Evolutionary conservation across 2,329 filamentous ascomycete genomes (phyloP).

Genomic region (Akanthomyces muscarius): DNA sequence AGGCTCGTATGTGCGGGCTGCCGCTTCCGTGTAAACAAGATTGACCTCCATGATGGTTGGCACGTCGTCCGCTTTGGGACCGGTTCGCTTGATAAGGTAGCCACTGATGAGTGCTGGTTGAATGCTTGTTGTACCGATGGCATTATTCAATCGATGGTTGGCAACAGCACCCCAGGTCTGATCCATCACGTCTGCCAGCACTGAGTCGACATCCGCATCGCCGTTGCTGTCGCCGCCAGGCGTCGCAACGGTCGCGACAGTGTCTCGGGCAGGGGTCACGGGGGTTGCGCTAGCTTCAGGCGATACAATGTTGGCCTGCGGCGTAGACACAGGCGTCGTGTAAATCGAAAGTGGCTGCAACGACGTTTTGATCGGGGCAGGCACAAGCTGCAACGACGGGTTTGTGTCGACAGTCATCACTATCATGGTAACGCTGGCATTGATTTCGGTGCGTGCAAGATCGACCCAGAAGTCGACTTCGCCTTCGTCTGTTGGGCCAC

Average conservation of each 20-base stretch:
- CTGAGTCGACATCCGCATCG: constrained; percentile 53
- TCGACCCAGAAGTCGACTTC: constrained; percentile 60
- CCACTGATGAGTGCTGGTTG: constrained; percentile 59
- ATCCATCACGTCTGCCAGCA: constrained; percentile 68
- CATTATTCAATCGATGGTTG: constrained; percentile 61
- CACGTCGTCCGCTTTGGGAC: constrained; percentile 51
- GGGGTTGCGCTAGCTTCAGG: constrained; percentile 55
- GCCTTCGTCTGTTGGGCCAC: constrained; percentile 61
- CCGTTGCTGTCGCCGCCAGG: constrained; percentile 40
- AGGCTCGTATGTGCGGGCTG: constrained; percentile 54
- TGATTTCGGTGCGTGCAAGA: constrained; percentile 49
- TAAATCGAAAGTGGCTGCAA: constrained; percentile 44
- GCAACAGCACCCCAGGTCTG: constrained; percentile 73
- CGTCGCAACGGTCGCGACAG: constrained; percentile 38
- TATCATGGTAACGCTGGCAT: constrained; percentile 50
- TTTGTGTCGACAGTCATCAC: constrained; percentile 62
- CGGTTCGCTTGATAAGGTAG: constrained; percentile 62
- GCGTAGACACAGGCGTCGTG: constrained; percentile 65
- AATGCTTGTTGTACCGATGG: constrained; percentile 50
- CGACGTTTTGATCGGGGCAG: constrained; percentile 49
- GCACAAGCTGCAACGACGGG: constrained; percentile 60
- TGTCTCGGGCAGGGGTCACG: constrained; percentile 43
- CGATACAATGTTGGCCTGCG: constrained; percentile 55
- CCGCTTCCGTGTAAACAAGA: constrained; percentile 53
- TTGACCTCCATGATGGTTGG: constrained; percentile 62